Percentiles rank a stretch among this genome's conserved stretches.
phyloP scores from a whole-genome alignment of 805 yeast species.

The Sugiyamaella boreocaroliniensis region DNA sequence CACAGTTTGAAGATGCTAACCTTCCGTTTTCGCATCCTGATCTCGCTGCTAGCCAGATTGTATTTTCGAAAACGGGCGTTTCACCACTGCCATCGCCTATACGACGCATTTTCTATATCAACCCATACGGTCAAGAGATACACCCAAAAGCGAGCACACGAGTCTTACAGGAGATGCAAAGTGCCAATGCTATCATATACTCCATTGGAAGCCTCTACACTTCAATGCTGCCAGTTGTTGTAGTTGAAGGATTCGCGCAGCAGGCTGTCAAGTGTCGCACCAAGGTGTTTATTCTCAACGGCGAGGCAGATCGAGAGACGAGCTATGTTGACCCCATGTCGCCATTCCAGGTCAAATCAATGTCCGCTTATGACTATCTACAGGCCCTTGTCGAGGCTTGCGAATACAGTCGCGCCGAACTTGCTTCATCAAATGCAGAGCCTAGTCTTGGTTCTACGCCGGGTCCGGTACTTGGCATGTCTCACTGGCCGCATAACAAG shows the following conservation, averaged over 20 bases:
- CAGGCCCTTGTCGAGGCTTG: slow-evolving; percentile 50
- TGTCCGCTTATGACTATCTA: slow-evolving; percentile 40
- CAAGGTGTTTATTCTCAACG: slow-evolving; percentile 65
- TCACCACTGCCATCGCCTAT: slow-evolving; percentile 71
- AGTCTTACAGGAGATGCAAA: slow-evolving; percentile 45
- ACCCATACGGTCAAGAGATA: slow-evolving; percentile 82
- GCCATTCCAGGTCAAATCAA: not conserved
- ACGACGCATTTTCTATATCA: slow-evolving; percentile 65
- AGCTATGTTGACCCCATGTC: slow-evolving; percentile 49
- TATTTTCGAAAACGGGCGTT: slow-evolving; percentile 44
- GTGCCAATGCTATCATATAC: slow-evolving; percentile 49
- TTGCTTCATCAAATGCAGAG: not conserved
- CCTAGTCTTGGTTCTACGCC: not conserved
- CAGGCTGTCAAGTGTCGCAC: slow-evolving; percentile 40
- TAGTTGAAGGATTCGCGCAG: slow-evolving; percentile 65
- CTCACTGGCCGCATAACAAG: not conserved
- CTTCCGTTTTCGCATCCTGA: slow-evolving; percentile 76
- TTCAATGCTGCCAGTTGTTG: slow-evolving; percentile 70
- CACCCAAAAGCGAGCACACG: slow-evolving; percentile 65
- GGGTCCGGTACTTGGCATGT: not conserved
- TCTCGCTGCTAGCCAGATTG: slow-evolving; percentile 63
- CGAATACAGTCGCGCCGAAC: slow-evolving; percentile 39
- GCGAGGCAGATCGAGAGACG: slow-evolving; percentile 75
- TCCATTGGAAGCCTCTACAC: slow-evolving; percentile 90
- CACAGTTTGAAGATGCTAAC: slow-evolving; percentile 47